phyloP scores from a whole-genome alignment of 1,139 yeast genomes.

The Candida pseudoviswanathii region DNA sequence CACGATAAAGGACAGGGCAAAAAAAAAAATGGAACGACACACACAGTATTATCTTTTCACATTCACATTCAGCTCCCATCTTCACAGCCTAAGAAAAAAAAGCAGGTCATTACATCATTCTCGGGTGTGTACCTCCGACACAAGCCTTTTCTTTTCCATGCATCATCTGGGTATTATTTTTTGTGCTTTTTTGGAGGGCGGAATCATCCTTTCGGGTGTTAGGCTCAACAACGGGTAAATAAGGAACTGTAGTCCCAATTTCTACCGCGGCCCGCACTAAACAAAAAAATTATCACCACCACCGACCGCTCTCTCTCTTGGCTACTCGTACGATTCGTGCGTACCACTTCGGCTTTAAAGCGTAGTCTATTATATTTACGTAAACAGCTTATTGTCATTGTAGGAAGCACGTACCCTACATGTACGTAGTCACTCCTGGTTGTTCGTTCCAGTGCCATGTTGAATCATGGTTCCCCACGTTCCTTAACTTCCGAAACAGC shows the following conservation, averaged over 20 bases:
- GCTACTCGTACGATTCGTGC: background rate
- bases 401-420: too few relatives aligned
- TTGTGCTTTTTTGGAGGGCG: too few relatives aligned
- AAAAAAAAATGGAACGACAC: background rate
- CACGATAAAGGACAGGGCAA: background rate
- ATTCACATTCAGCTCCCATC: background rate
- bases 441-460: too few relatives aligned
- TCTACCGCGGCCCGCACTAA: background rate
- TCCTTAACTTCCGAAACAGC: too few relatives aligned
- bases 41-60: background rate
- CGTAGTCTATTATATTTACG: too few relatives aligned
- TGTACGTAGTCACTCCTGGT: too few relatives aligned
- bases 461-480: too few relatives aligned
- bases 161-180: too few relatives aligned
- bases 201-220: background rate
- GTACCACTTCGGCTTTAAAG: too few relatives aligned
- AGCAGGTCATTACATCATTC: too few relatives aligned
- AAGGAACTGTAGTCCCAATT: background rate
- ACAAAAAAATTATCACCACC: background rate
- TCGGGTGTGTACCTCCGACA: background rate
- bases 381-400: too few relatives aligned
- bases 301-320: background rate
- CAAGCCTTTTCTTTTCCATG: background rate
- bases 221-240: background rate
- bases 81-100: background rate